phyloP scores from a whole-genome alignment of 2,329 filamentous ascomycete species.

The Chaetothyriales sp. region DNA sequence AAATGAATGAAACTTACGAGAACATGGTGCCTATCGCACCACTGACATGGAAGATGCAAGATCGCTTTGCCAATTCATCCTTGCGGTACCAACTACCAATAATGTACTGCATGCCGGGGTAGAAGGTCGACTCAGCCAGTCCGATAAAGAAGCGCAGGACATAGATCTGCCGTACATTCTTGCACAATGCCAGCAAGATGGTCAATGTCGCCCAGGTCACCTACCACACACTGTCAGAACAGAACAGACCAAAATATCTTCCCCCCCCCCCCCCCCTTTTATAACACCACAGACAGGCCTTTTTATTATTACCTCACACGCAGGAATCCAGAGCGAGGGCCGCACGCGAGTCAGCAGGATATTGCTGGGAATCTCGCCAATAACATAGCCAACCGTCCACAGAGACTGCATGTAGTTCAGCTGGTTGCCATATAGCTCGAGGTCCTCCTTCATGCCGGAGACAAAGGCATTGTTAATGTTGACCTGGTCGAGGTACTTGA shows the following conservation, averaged over 20 bases:
- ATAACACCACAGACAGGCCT: too few relatives aligned
- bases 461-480: slow-evolving; percentile 36
- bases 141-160: slow-evolving; percentile 12
- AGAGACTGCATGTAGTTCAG: slow-evolving; percentile 44
- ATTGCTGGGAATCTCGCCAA: slow-evolving; percentile 38
- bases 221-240: slow-evolving; percentile 29
- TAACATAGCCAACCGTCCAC: slow-evolving; percentile 46
- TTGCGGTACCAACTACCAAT: slow-evolving; percentile 38
- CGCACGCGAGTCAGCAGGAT: slow-evolving; percentile 32
- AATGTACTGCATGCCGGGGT: slow-evolving; percentile 38
- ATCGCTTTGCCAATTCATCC: slow-evolving; percentile 37
- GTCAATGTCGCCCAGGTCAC: slow-evolving; percentile 43
- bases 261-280: too few relatives aligned
- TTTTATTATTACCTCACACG: slow-evolving; percentile 19
- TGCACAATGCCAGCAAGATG: slow-evolving; percentile 37
- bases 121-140: slow-evolving; percentile 36
- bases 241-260: too few relatives aligned
- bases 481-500: slow-evolving; percentile 36
- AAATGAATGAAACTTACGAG: slow-evolving; percentile 14
- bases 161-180: slow-evolving; percentile 20
- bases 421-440: slow-evolving; percentile 38
- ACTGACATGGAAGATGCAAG: slow-evolving; percentile 38
- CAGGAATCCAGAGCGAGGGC: slow-evolving; percentile 6
- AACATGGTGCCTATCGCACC: slow-evolving; percentile 30
- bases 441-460: slow-evolving; percentile 38